A percentile compares a stretch with the other conserved stretches of the same genome.
These are phyloP conservation scores for Xylariaceae sp. DNA, from an alignment of 2,329 filamentous ascomycete genomes.

Conservation along the genomic window DNA sequence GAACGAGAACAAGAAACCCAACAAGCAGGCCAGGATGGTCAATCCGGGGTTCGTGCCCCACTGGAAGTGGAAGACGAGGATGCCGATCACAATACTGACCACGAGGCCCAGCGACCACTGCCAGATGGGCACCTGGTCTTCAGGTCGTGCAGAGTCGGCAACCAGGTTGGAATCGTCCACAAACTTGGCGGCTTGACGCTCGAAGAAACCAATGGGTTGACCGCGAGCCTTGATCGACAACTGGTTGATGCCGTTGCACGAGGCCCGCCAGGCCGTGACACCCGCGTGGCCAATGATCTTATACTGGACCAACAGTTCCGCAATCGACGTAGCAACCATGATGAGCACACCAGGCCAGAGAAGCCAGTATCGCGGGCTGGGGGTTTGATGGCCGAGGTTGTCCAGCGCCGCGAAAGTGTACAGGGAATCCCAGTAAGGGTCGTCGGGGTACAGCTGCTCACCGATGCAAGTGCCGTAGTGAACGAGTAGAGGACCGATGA, in stretches of 20 bases:
- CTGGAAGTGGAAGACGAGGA: constrained; percentile 48
- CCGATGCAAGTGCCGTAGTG: constrained; percentile 48
- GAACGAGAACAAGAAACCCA: constrained; percentile 59
- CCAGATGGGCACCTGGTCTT: constrained; percentile 50
- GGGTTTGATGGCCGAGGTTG: constrained; percentile 32
- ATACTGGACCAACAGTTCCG: constrained; percentile 39
- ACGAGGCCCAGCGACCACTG: constrained; percentile 48
- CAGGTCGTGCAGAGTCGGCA: constrained; percentile 45
- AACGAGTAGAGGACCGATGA: constrained; percentile 55
- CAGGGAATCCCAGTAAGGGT: constrained; percentile 43
- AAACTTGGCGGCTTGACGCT: constrained; percentile 36
- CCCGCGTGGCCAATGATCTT: constrained; percentile 38
- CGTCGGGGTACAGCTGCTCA: constrained; percentile 31
- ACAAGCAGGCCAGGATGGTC: constrained; percentile 51
- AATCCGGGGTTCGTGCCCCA: constrained; percentile 55
- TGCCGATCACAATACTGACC: constrained; percentile 46
- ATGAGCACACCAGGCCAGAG: constrained; percentile 43
- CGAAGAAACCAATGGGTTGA: constrained; percentile 41
- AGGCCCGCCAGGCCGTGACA: constrained; percentile 46
- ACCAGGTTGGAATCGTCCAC: constrained; percentile 39
- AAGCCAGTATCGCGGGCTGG: constrained; percentile 40
- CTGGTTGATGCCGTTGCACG: constrained; percentile 41
- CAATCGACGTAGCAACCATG: constrained; percentile 40
- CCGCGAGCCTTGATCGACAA: constrained; percentile 37
- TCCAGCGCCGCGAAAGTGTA: constrained; percentile 36